A percentile compares a stretch with the other conserved stretches of the same genome.
Conservation (phyloP, 2,329 filamentous ascomycete species). For the Penicillium sp. region DNA sequence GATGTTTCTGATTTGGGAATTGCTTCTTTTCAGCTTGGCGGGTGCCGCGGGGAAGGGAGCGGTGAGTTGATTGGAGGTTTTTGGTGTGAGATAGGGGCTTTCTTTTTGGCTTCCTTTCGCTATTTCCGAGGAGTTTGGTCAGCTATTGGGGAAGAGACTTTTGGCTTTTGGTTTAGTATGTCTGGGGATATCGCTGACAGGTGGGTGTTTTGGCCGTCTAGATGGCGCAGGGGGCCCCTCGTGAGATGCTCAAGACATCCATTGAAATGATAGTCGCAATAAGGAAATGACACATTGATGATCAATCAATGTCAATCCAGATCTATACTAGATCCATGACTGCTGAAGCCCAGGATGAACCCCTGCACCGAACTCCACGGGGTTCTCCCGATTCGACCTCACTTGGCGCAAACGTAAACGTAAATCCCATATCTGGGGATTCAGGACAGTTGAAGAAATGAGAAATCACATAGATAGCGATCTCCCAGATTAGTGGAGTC, state of each 20-base stretch:
- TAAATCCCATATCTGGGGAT: not conserved
- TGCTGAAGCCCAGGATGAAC: not conserved
- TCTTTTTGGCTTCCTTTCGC: not conserved
- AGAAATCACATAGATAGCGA: not conserved
- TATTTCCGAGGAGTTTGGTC: not conserved
- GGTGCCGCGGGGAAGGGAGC: too few species aligned
- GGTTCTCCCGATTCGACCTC: not conserved
- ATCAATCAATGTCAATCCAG: not conserved
- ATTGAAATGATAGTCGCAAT: not conserved
- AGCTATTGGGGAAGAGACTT: not conserved
- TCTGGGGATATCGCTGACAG: not conserved
- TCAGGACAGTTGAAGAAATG: not conserved
- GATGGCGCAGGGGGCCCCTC: not conserved
- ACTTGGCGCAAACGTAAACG: constrained; percentile 1
- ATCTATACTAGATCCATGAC: not conserved
- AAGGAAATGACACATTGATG: not conserved
- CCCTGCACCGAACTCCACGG: not conserved
- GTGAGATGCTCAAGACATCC: not conserved
- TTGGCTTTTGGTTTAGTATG: not conserved
- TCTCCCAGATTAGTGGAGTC: not conserved
- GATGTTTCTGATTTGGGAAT: too few species aligned
- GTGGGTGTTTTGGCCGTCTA: not conserved
- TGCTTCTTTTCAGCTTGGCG: too few species aligned
- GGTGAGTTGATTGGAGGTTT: too few species aligned
- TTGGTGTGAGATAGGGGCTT: too few species aligned